Evolutionary conservation across 1,284 basidiomycete genomes (phyloP), one percentile per base, ranked within the genome.

Genomic region (Meira miltonrushii): DNA sequence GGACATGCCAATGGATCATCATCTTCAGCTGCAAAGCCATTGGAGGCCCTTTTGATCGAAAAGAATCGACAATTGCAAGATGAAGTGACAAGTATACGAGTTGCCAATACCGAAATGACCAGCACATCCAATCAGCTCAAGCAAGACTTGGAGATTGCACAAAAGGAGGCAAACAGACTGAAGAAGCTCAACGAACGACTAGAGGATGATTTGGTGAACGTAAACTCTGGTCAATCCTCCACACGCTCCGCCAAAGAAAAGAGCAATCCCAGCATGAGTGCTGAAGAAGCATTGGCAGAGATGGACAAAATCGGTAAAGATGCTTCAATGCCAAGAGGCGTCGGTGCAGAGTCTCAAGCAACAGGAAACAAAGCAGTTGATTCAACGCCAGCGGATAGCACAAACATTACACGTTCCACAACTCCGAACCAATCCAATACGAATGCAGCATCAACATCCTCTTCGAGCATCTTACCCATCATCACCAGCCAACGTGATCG

Each of bases 11-110:
- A n/a, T 5, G 13, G 17, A 39, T 25, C 21, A 28, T 28, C 85
- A 87, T 59, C 85, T 85, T 28, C 85, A 87, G 59, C 85, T 39
- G 88, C 85, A 21, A 88, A 87, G 76, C 90, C 92, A 0, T 84
- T 98, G 0, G 94, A 98, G 79, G 85, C 86, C 25, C 85, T 97
- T 1, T 84, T 98, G 28, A 89, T 93, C 1, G 87, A 85, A 52
- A 97, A 96, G 82, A 98, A 97, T 80, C 90, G 90, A 73, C 86
- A 88, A 50, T 85, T 98, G n/a, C 84, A 92, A 47, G 92, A 97
- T 69, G 92, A 97, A 74, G 80, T 97, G 43, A 94, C 94, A 2
- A 91, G 87, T 68, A 86, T 96, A 70, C 83, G 93, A 58, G 90
- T 90, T 87, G 92, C 57, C 17, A 63, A 65, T 37, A 44, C 50